These are phyloP conservation scores for Ophiostoma sp. DNA, from an alignment of 2,329 filamentous ascomycete genomes.

Conservation along the genomic window DNA sequence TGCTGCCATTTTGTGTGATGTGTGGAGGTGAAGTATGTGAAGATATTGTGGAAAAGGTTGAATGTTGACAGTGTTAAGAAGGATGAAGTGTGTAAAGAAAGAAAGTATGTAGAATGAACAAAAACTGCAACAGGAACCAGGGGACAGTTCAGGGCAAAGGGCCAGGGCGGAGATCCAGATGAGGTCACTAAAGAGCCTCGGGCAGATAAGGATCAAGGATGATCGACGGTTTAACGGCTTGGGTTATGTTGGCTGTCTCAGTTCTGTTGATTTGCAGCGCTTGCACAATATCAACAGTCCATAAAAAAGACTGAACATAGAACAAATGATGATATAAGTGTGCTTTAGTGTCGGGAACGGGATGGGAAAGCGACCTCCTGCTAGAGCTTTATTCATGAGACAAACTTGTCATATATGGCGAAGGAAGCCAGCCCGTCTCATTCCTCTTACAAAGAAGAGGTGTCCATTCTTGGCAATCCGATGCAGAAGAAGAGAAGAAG, in stretches of 20 bases:
- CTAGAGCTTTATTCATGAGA: neutral
- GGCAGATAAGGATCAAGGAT: neutral
- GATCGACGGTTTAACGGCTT: neutral
- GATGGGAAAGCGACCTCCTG: neutral
- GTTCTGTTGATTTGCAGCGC: neutral
- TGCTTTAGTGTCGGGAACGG: too few species aligned
- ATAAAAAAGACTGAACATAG: neutral
- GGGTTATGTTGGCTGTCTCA: neutral
- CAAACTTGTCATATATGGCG: neutral
- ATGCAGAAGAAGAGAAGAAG: neutral
- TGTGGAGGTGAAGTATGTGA: neutral
- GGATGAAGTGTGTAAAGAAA: neutral
- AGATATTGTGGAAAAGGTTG: neutral
- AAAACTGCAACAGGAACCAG: neutral
- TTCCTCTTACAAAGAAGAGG: conserved; percentile 1
- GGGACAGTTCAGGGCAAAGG: neutral
- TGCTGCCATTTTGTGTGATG: conserved; percentile 5
- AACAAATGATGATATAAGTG: conserved; percentile 3
- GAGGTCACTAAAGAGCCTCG: neutral
- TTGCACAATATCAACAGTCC: neutral
- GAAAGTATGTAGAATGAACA: neutral
- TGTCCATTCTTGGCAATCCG: neutral
- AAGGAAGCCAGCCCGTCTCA: neutral
- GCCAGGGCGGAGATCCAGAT: neutral
- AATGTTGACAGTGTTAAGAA: neutral